Conservation (phyloP, 225 moss, liverwort and hornwort species). For the Climacium dendroides region DNA sequence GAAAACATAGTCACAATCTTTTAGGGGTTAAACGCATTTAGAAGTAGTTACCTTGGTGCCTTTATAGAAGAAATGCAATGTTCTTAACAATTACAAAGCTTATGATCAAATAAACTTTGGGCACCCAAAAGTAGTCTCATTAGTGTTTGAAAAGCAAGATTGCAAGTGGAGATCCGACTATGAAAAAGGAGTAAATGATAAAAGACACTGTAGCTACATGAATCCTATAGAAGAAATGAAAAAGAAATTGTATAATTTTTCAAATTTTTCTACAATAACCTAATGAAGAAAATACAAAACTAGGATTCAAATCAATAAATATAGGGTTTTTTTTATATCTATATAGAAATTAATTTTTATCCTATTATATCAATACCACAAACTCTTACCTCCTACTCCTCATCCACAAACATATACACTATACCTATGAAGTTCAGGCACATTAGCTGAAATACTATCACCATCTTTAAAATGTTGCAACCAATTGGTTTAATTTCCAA, state of each 20-base stretch:
- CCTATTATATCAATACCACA: not conserved
- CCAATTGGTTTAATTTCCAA: too few relatives aligned
- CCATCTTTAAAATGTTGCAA: not conserved
- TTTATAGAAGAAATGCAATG: rapidly evolving
- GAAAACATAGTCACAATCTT: too few relatives aligned
- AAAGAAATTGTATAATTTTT: not conserved
- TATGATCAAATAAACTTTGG: not conserved
- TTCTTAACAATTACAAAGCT: not conserved
- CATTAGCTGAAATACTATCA: not conserved
- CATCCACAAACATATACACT: not conserved
- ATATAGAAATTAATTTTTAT: not conserved
- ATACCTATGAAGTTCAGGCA: rapidly evolving
- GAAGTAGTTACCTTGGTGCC: not conserved
- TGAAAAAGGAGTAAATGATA: not conserved
- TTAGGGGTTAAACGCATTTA: rapidly evolving
- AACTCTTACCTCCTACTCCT: not conserved
- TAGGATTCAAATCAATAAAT: not conserved
- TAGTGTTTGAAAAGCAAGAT: not conserved
- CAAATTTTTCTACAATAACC: not conserved
- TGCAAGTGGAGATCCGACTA: not conserved
- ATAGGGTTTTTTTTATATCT: too few relatives aligned
- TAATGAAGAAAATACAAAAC: not conserved
- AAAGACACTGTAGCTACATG: not conserved
- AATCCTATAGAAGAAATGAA: not conserved
- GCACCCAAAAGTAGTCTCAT: too few relatives aligned